Percentiles rank a stretch among this genome's conserved stretches.
These are phyloP conservation scores for Metarhizium brunneum DNA, from an alignment of 2,329 filamentous ascomycete genomes.

Conservation along the genomic window DNA sequence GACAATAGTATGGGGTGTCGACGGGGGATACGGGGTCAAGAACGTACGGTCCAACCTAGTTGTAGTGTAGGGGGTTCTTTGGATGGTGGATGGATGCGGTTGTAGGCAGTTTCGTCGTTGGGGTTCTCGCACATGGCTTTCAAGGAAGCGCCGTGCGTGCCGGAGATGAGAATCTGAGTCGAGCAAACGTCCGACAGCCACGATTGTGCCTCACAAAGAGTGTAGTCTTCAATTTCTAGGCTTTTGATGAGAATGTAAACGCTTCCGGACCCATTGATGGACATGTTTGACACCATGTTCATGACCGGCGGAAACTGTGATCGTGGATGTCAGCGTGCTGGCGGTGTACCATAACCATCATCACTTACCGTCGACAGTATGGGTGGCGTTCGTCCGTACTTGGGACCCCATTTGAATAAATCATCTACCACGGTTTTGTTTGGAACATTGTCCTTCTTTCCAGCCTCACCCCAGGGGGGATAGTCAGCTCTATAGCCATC, in stretches of 20 bases:
- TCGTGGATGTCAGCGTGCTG: too few species aligned
- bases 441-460: constrained; percentile 26
- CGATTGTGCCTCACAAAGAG: constrained; percentile 58
- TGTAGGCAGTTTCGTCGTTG: constrained; percentile 23
- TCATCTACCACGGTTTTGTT: constrained; percentile 57
- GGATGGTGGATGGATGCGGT: too few species aligned
- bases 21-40: too few species aligned
- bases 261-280: constrained; percentile 31
- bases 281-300: constrained; percentile 57
- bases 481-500: too few species aligned
- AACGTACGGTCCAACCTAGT: too few species aligned
- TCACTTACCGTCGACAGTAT: constrained; percentile 36
- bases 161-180: constrained; percentile 49
- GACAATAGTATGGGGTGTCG: too few species aligned
- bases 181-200: constrained; percentile 57
- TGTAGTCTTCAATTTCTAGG: constrained; percentile 37
- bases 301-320: constrained; percentile 44
- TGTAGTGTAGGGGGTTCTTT: too few species aligned
- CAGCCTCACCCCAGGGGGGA: not conserved
- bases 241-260: constrained; percentile 58
- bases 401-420: constrained; percentile 57
- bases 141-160: constrained; percentile 49
- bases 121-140: constrained; percentile 51
- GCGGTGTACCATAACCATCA: not conserved
- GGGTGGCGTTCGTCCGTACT: constrained; percentile 40